Evolutionary conservation across 495 filamentous ascomycete species (phyloP).

Genomic region (Ascobolus immersus): DNA sequence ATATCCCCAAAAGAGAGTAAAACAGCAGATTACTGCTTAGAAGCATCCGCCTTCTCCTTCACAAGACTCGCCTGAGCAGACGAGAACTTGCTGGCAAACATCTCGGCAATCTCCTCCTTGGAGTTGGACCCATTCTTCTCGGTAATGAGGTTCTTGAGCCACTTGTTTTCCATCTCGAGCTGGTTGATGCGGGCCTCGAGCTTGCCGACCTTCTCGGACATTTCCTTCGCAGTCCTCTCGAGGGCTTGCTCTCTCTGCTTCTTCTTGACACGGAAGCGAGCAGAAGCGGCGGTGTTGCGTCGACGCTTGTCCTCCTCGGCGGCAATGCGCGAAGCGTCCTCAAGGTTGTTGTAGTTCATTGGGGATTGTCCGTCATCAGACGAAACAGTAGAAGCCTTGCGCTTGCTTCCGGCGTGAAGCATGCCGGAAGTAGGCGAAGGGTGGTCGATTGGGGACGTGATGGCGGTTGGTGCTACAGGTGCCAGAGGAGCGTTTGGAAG

Average conservation of each 20-base stretch:
- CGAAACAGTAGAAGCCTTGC: constrained; percentile 16
- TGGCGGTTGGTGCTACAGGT: constrained; percentile 4
- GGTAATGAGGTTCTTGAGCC: constrained; percentile 78
- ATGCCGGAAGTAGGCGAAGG: constrained; percentile 16
- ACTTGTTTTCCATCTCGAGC: constrained; percentile 86
- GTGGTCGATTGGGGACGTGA: constrained; percentile 18
- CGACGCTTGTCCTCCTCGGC: constrained; percentile 95
- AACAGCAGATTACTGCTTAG: too few relatives aligned
- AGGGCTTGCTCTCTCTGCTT: constrained; percentile 92
- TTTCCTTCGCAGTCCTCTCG: constrained; percentile 72
- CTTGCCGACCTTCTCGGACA: constrained; percentile 51
- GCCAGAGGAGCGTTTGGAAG: constrained; percentile 5
- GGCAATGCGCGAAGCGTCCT: constrained; percentile 46
- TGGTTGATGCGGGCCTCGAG: constrained; percentile 64
- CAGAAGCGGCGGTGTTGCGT: constrained; percentile 82
- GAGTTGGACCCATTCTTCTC: too few relatives aligned
- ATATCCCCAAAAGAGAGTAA: too few relatives aligned
- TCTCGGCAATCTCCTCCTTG: too few relatives aligned
- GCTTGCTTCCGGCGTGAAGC: constrained; percentile 14
- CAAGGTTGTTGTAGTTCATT: too few relatives aligned
- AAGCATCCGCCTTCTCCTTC: too few relatives aligned
- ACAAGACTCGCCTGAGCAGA: too few relatives aligned
- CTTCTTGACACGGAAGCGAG: constrained; percentile 96
- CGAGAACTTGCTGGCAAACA: too few relatives aligned
- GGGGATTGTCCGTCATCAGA: constrained; percentile 3